These are phyloP conservation scores for Limonomyces culmigenus DNA, from an alignment of 1,284 basidiomycete species.

Conservation along the genomic window DNA sequence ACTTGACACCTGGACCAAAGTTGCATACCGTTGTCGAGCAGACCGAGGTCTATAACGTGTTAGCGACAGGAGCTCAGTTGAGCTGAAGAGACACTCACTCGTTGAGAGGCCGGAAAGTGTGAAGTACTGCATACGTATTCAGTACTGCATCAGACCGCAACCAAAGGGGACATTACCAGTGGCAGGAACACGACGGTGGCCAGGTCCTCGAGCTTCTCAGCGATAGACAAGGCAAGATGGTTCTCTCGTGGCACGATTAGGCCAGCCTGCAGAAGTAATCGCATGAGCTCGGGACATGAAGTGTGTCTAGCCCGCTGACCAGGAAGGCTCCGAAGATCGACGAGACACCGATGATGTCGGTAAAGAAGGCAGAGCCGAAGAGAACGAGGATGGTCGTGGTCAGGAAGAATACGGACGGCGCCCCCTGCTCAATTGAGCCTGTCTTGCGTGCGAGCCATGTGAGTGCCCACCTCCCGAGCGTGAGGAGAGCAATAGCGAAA, in stretches of 20 bases:
- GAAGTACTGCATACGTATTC: conserved; percentile 26
- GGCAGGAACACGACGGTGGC: conserved; percentile 44
- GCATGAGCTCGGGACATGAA: conserved; percentile 5
- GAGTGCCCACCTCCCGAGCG: conserved; percentile 48
- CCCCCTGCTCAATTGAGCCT: conserved; percentile 61
- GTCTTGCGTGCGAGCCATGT: conserved; percentile 63
- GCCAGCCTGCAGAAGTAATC: conserved; percentile 25
- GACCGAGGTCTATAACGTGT: neutral
- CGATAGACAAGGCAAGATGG: conserved; percentile 40
- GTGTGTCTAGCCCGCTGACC: conserved; percentile 4
- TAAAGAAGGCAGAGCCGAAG: conserved; percentile 52
- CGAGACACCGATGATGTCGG: conserved; percentile 81
- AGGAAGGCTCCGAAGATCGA: conserved; percentile 57
- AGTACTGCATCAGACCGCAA: conserved; percentile 2
- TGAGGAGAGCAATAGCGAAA: conserved; percentile 68
- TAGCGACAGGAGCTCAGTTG: conserved; percentile 5
- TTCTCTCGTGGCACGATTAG: conserved; percentile 48
- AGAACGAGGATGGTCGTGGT: conserved; percentile 42
- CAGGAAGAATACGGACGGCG: conserved; percentile 48
- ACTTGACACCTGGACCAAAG: too few species aligned
- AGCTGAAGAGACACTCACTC: conserved; percentile 42
- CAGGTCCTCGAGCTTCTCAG: conserved; percentile 54
- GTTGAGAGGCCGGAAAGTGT: conserved; percentile 51
- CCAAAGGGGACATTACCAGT: conserved; percentile 20
- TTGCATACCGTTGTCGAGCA: too few species aligned